These are phyloP conservation scores for Fusarium luffae DNA, from an alignment of 2,329 filamentous ascomycete species.

Conservation along the genomic window DNA sequence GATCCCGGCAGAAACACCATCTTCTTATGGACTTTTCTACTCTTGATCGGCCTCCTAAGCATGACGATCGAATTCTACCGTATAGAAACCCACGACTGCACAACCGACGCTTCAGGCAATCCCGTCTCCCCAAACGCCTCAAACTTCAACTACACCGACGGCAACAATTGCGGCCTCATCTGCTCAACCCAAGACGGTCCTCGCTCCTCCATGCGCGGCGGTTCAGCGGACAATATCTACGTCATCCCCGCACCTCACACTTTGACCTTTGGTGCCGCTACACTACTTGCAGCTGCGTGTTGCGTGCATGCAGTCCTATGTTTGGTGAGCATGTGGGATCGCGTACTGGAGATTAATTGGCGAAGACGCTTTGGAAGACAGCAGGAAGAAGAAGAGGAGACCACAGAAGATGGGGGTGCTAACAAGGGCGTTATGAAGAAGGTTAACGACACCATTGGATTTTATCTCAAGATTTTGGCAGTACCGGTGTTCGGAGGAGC, in stretches of 20 bases:
- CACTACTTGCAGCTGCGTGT: constrained; percentile 70
- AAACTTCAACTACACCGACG: constrained; percentile 58
- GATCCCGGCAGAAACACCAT: constrained; percentile 72
- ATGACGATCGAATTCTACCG: constrained; percentile 74
- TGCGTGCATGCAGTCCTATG: constrained; percentile 73
- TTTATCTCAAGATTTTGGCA: constrained; percentile 66
- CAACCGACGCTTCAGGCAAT: constrained; percentile 51
- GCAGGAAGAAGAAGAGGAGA: constrained; percentile 14
- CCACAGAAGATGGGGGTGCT: constrained; percentile 58
- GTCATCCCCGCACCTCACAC: constrained; percentile 67
- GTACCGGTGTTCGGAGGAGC: constrained; percentile 69
- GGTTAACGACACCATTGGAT: constrained; percentile 65
- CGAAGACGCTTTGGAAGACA: constrained; percentile 52
- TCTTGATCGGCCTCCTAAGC: constrained; percentile 70
- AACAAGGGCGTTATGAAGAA: constrained; percentile 63
- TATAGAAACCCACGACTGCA: constrained; percentile 57
- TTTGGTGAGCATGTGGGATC: constrained; percentile 70
- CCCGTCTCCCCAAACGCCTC: constrained; percentile 50
- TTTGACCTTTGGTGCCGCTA: constrained; percentile 69
- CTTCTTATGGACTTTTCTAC: constrained; percentile 71
- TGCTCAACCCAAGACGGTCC: constrained; percentile 62
- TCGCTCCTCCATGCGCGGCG: constrained; percentile 64
- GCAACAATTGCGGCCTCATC: constrained; percentile 57
- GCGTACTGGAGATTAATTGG: constrained; percentile 72
- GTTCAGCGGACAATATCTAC: constrained; percentile 69